Evolutionary conservation across 2,329 filamentous ascomycete genomes (phyloP), one percentile per base, ranked within the genome.

Genomic region (Aureobasidium namibiae): DNA sequence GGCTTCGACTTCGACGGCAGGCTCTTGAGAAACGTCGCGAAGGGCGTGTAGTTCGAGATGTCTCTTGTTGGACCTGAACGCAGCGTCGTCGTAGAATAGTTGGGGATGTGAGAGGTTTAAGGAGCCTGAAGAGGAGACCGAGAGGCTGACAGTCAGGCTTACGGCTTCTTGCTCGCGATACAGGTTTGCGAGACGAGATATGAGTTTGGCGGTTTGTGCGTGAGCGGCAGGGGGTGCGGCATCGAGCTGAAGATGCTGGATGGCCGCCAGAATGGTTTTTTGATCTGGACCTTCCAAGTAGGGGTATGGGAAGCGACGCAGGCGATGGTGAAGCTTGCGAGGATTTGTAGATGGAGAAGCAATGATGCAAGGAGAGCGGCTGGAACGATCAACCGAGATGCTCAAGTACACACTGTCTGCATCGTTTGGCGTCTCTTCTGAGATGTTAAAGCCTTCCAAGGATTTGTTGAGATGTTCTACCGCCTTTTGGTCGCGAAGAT

Each of bases 61-160:
- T 1, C 86, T 80, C n/a, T 78, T 78, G 1, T 77, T 76, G 66
- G 81, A 86, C 59, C 80, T 79, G 71, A 82, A 85, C 0, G 86
- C 85, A 2, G 86, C 85, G 72, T 89, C 85, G 71, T 89, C 87
- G 73, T 89, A 87, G 61, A 82, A 81, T 65, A 88, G 82, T 49
- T 77, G 75, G 1, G 85, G 80, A 39, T 74, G 75, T 33, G 78
- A 77, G 16, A 85, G 72, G 56, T 80, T 74, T 0, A 88, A 65
- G 1, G 68, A 67, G 18, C 76, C 74, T 21, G 36, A 31, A 14
- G 63, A 62, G 41, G 64, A 69, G 13, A 80, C 66, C 1, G 77
- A 74, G 61, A 83, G 70, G 29, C 72, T 73, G 16, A 80, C 78
- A 61, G 82, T 78, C 1, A 87, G 72, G 4, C 82, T 76, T 65